Base-by-base conservation (phyloP, 2,329 filamentous ascomycete genomes). In the Fusarium praegraminearum region DNA sequence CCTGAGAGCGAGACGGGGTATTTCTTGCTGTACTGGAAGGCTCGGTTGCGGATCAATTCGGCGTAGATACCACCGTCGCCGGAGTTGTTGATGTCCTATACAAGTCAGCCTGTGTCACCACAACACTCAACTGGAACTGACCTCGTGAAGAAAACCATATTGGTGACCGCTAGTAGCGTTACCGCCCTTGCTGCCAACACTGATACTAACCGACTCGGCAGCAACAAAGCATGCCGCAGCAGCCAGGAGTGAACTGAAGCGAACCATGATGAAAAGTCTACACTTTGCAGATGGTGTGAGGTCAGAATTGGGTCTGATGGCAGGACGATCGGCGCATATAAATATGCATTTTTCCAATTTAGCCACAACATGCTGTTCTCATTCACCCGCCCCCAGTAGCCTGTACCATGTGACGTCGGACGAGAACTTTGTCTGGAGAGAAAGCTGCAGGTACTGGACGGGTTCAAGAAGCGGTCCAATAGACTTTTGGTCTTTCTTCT, bases 21-120 rank as follows among this genome's bases (percentile, higher is more conserved):
- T 18, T 73, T 70, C 22, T 79, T 77, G 62, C 80, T 83, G 56
- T 80, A 81, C 77, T 93, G 91, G 73, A 93, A 92, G 13, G 90
- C 91, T 50, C 90, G 85, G 78, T 93, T 93, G 53, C 85, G 86
- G 59, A 93, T 86, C 58, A 93, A 78, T 74, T 93, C 90, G 50
- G 88, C 90, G 75, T 93, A 93, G 66, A 93, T 86, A 7, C 90
- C 91, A 24, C 91, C 90, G 74, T 93, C 91, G 4, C 90, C 90
- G 3, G 87, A 90, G 76, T 91, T 87, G 77, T 89, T 89, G 76
- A 90, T 90, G 56, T 89, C 87, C 85, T 88, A 16, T 12, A 22
- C 20, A 5, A 11, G 32, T 63, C 6, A 63, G 61, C 16, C 7
- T 2, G 12, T 5, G 5, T 1, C 3, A 5, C 38, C 16, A 68